phyloP scores from a whole-genome alignment of 2,329 filamentous ascomycete species.

The Ploettnerulaceae sp. region DNA sequence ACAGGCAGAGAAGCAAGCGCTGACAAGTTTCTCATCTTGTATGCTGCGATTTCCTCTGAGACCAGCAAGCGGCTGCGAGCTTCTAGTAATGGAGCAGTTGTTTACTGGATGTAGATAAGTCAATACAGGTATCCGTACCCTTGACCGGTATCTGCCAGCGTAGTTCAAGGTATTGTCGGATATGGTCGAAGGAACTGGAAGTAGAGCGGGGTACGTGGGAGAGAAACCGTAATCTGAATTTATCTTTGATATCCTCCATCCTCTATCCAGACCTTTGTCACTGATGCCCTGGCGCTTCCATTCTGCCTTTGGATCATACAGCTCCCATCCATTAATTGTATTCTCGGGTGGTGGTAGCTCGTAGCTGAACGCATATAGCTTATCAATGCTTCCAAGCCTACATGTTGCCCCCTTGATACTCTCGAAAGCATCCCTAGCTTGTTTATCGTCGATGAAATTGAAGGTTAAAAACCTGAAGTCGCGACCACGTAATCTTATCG shows the following conservation, averaged over 20 bases:
- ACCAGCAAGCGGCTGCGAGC: slow-evolving; percentile 86
- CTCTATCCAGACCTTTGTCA: slow-evolving; percentile 56
- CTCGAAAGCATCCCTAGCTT: slow-evolving; percentile 81
- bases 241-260: slow-evolving; percentile 85
- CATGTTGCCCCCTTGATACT: slow-evolving; percentile 78
- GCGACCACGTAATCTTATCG: slow-evolving; percentile 81
- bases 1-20: slow-evolving; percentile 79
- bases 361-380: slow-evolving; percentile 86
- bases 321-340: slow-evolving; percentile 70
- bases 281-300: slow-evolving; percentile 85
- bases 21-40: slow-evolving; percentile 90
- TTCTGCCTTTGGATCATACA: slow-evolving; percentile 83
- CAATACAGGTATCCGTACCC: slow-evolving; percentile 80
- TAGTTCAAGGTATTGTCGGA: slow-evolving; percentile 98
- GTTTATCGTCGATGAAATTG: slow-evolving; percentile 70
- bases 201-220: slow-evolving; percentile 80
- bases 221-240: slow-evolving; percentile 90
- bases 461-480: slow-evolving; percentile 95
- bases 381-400: slow-evolving; percentile 76
- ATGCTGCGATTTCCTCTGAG: slow-evolving; percentile 84
- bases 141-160: slow-evolving; percentile 81
- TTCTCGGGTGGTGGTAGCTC: slow-evolving; percentile 69
- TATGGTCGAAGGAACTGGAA: slow-evolving; percentile 81
- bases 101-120: slow-evolving; percentile 96
- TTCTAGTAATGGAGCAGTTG: slow-evolving; percentile 93